Conservation (phyloP, 345 rosid species). For the Populus deltoides region DNA sequence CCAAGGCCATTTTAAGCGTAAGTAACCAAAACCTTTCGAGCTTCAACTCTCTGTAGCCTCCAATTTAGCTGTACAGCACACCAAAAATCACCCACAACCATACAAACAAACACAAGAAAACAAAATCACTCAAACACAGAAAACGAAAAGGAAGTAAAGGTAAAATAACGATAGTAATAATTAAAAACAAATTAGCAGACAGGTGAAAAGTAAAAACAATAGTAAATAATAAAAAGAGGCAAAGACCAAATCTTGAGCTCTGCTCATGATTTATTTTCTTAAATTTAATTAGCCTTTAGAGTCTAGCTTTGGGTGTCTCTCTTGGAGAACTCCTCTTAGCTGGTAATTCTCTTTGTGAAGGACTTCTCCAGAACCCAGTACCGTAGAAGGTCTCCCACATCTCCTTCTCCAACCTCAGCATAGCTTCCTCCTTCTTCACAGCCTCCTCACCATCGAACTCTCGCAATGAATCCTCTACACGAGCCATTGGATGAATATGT, state of each 20-base stretch:
- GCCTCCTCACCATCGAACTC: not conserved
- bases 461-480: not conserved
- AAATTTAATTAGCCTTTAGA: not conserved
- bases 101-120: not conserved
- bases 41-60: not conserved
- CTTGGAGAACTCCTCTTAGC: not conserved
- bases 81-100: not conserved
- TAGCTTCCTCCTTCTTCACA: slow-evolving; percentile 23
- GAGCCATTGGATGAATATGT: slow-evolving; percentile 16
- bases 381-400: slow-evolving; percentile 50
- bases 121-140: not conserved
- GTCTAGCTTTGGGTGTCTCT: not conserved
- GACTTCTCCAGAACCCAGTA: slow-evolving; percentile 57
- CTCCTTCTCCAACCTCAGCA: slow-evolving; percentile 44
- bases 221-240: not conserved
- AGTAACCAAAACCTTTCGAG: not conserved
- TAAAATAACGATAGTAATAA: no score
- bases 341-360: slow-evolving; percentile 39
- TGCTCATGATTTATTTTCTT: not conserved
- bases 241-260: not conserved
- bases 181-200: not conserved
- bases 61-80: not conserved
- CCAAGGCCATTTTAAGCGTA: not conserved
- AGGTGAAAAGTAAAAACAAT: not conserved
- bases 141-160: not conserved